These are phyloP conservation scores for Exophiala lecanii-corni DNA, from an alignment of 2,329 filamentous ascomycete species.

Conservation along the genomic window DNA sequence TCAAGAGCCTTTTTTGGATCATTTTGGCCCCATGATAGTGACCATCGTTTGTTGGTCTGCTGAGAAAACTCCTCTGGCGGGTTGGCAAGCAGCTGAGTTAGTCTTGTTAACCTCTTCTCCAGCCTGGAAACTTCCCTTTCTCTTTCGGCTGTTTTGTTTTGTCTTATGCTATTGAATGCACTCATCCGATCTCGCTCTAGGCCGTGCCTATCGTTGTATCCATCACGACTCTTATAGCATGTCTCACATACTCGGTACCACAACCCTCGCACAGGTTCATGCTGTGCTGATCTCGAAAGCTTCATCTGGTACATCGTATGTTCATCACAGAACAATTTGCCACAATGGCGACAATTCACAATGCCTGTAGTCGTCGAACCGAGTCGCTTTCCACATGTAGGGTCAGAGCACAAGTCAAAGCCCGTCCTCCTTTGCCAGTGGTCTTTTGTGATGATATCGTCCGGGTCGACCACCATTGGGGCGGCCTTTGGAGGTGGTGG, in stretches of 20 bases:
- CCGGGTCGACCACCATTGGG: slow-evolving; percentile 61
- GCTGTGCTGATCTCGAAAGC: slow-evolving; percentile 78
- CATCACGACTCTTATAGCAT: slow-evolving; percentile 95
- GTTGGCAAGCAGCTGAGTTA: slow-evolving; percentile 77
- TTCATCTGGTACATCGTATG: slow-evolving; percentile 99
- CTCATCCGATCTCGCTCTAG: slow-evolving; percentile 65
- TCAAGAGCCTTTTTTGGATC: slow-evolving; percentile 76
- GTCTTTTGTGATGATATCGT: slow-evolving; percentile 78
- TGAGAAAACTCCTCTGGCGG: slow-evolving; percentile 59
- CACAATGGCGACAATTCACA: slow-evolving; percentile 91
- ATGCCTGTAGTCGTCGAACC: slow-evolving; percentile 69
- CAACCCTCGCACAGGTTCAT: slow-evolving; percentile 82
- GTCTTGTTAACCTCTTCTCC: slow-evolving; percentile 84
- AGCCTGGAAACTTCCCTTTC: slow-evolving; percentile 83
- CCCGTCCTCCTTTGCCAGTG: slow-evolving; percentile 81
- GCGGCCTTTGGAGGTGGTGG: slow-evolving; percentile 30
- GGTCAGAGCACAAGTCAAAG: slow-evolving; percentile 80
- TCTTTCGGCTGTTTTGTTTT: slow-evolving; percentile 75
- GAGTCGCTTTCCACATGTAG: slow-evolving; percentile 73
- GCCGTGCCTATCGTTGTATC: slow-evolving; percentile 86
- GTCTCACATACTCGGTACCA: slow-evolving; percentile 98
- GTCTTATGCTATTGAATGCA: slow-evolving; percentile 66
- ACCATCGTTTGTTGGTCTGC: slow-evolving; percentile 46
- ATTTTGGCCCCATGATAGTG: slow-evolving; percentile 59
- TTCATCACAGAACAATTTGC: slow-evolving; percentile 89